Conservation (phyloP, 2,329 filamentous ascomycete species). For the Calonectria hongkongensis region DNA sequence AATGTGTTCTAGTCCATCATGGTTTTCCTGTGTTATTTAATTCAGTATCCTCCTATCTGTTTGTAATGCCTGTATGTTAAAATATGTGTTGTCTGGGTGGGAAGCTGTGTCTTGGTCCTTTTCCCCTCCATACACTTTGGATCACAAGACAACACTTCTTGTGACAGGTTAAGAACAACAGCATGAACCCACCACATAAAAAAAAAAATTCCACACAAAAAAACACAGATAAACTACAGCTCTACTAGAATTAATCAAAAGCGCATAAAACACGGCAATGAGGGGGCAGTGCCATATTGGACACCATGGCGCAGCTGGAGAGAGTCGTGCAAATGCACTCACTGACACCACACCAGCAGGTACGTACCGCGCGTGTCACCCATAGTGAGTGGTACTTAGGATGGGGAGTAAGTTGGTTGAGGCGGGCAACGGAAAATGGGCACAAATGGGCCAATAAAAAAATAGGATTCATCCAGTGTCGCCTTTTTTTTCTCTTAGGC, state of each 20-base stretch:
- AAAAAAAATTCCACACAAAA: neutral
- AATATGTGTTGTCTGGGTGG: too few species aligned
- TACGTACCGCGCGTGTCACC: slow-evolving; percentile 17
- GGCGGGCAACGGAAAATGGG: slow-evolving; percentile 21
- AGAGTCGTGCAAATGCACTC: neutral
- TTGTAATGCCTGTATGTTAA: too few species aligned
- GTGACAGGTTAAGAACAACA: too few species aligned
- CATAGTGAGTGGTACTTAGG: neutral
- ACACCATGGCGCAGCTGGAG: neutral
- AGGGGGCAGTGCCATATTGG: neutral
- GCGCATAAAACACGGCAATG: too few species aligned
- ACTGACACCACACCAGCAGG: neutral
- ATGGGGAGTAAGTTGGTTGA: slow-evolving; percentile 11
- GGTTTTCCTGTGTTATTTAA: too few species aligned
- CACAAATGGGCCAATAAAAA: slow-evolving; percentile 34
- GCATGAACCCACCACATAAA: too few species aligned
- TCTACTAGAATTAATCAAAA: too few species aligned
- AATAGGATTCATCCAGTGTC: slow-evolving; percentile 22
- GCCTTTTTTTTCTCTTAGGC: slow-evolving; percentile 26
- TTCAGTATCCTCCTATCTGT: too few species aligned
- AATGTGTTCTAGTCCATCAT: neutral
- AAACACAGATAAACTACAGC: neutral
- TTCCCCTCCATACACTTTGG: too few species aligned
- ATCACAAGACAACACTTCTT: too few species aligned
- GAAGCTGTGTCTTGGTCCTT: too few species aligned